These are phyloP conservation scores for Malassezia sympodialis DNA, from an alignment of 1,284 basidiomycete species.

Conservation along the genomic window DNA sequence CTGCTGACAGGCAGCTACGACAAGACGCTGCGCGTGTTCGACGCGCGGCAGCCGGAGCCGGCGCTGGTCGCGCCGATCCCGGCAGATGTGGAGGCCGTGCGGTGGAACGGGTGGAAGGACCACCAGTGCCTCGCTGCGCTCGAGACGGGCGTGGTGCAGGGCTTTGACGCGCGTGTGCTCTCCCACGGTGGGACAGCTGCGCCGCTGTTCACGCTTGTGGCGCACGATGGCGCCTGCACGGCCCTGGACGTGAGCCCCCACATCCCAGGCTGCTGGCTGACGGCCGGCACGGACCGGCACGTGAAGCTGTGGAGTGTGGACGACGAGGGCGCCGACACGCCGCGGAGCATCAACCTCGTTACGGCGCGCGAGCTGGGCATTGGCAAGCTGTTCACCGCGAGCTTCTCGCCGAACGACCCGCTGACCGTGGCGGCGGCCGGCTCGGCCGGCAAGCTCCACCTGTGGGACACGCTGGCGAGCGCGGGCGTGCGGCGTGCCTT, in stretches of 20 bases:
- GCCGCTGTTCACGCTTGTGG: conserved; percentile 73
- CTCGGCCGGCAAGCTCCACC: conserved; percentile 77
- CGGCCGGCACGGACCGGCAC: conserved; percentile 79
- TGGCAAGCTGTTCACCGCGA: conserved; percentile 84
- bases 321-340: conserved; percentile 50
- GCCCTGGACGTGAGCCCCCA: conserved; percentile 83
- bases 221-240: conserved; percentile 89
- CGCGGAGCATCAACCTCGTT: conserved; percentile 63
- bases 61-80: conserved; percentile 70
- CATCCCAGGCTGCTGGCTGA: conserved; percentile 78
- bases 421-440: conserved; percentile 88
- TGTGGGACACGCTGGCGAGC: conserved; percentile 64
- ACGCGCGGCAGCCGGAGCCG: conserved; percentile 68
- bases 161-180: conserved; percentile 78
- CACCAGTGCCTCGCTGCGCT: conserved; percentile 71
- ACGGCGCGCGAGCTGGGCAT: conserved; percentile 84
- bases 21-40: conserved; percentile 82
- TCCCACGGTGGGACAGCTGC: conserved; percentile 50
- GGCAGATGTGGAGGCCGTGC: conserved; percentile 81
- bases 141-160: conserved; percentile 52
- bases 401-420: conserved; percentile 86
- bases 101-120: conserved; percentile 91
- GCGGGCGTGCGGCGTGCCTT: conserved; percentile 48
- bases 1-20: conserved; percentile 88
- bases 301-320: conserved; percentile 78